These are phyloP conservation scores for Sporothrix schenckii DNA, from an alignment of 2,329 filamentous ascomycete species.

Conservation along the genomic window DNA sequence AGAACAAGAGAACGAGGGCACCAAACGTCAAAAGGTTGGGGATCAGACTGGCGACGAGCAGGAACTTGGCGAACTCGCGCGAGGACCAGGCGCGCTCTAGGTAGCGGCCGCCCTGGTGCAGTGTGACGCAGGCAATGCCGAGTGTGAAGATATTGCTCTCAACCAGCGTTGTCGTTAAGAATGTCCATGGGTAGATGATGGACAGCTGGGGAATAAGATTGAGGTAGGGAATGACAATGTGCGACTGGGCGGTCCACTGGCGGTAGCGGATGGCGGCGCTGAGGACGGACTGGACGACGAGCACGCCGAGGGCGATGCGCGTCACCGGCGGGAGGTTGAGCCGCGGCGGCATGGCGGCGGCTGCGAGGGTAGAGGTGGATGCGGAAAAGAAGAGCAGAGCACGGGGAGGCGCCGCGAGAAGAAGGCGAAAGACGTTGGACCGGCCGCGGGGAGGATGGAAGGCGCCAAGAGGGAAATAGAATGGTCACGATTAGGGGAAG, in stretches of 20 bases:
- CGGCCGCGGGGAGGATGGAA: not conserved
- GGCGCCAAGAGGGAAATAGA: not conserved
- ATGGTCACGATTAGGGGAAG: too few species aligned
- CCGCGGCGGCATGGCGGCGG: conserved; percentile 69
- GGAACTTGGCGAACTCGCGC: conserved; percentile 86
- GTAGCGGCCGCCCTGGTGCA: conserved; percentile 93
- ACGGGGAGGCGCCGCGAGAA: not conserved
- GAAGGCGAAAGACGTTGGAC: not conserved
- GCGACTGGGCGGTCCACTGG: conserved; percentile 64
- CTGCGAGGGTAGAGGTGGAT: not conserved
- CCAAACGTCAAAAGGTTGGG: conserved; percentile 78
- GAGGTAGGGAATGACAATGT: conserved; percentile 80
- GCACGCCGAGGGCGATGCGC: conserved; percentile 72
- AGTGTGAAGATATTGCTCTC: conserved; percentile 93
- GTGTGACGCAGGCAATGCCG: conserved; percentile 71
- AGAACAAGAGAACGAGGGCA: conserved; percentile 69
- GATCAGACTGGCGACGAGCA: conserved; percentile 73
- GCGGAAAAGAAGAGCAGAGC: not conserved
- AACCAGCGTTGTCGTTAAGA: conserved; percentile 81
- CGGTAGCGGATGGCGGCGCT: conserved; percentile 77
- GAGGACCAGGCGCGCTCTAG: conserved; percentile 95
- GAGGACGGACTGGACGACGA: conserved; percentile 77
- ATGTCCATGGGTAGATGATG: conserved; percentile 89
- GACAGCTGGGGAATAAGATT: conserved; percentile 82
- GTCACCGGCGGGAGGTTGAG: conserved; percentile 93